phyloP scores from a whole-genome alignment of 2,329 filamentous ascomycete genomes.

The Colletotrichum trifolii region DNA sequence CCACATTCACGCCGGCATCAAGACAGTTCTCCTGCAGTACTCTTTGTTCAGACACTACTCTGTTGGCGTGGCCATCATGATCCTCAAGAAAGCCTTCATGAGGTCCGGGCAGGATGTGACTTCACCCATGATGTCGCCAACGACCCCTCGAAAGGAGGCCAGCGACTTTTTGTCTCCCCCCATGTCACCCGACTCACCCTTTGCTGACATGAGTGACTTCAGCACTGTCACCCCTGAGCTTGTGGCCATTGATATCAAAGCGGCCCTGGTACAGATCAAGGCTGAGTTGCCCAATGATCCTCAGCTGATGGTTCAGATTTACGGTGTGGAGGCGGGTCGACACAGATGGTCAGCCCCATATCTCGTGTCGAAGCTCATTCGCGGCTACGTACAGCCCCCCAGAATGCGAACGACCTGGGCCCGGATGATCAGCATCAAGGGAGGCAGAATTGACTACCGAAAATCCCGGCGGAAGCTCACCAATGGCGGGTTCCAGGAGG shows the following conservation, averaged over 20 bases:
- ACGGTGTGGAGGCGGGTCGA: conserved; percentile 82
- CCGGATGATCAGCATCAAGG: conserved; percentile 84
- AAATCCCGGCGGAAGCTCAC: conserved; percentile 77
- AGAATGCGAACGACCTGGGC: conserved; percentile 88
- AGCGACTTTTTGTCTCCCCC: conserved; percentile 52
- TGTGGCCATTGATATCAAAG: conserved; percentile 83
- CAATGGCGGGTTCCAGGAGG: conserved; percentile 69
- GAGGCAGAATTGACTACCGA: conserved; percentile 82
- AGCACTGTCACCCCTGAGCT: conserved; percentile 67
- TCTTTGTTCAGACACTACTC: conserved; percentile 95
- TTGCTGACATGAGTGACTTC: conserved; percentile 44
- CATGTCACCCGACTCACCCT: conserved; percentile 46
- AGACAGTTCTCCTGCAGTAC: conserved; percentile 85
- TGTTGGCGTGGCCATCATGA: conserved; percentile 81
- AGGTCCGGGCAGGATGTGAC: conserved; percentile 57
- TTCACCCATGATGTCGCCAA: conserved; percentile 38
- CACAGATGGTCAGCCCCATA: conserved; percentile 92
- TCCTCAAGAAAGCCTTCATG: conserved; percentile 77
- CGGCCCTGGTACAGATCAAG: conserved; percentile 86
- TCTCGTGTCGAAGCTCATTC: conserved; percentile 77
- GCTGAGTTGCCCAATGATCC: conserved; percentile 89
- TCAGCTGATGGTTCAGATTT: conserved; percentile 90
- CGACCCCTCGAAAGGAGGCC: conserved; percentile 42
- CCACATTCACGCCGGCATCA: conserved; percentile 84
- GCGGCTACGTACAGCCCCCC: conserved; percentile 90